Evolutionary conservation across 768 basidiomycete genomes (phyloP).

Genomic region (Panus rudis): DNA sequence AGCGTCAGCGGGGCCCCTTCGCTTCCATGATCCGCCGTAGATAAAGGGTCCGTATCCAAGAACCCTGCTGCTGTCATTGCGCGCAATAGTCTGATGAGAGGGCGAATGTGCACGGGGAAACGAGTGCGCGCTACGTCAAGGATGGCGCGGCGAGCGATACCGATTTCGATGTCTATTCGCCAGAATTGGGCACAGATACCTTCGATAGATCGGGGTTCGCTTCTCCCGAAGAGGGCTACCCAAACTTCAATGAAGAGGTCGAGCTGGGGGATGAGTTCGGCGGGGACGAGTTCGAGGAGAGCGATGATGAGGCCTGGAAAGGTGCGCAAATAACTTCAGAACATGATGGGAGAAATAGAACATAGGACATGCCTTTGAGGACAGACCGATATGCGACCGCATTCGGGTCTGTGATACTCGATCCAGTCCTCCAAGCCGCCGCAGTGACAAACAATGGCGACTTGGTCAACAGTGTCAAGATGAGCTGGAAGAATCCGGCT

Average conservation of each 20-base stretch:
- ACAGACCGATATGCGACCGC: constrained; percentile 75
- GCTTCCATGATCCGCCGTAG: constrained; percentile 39
- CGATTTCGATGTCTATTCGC: constrained; percentile 66
- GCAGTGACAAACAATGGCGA: constrained; percentile 76
- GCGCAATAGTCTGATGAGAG: constrained; percentile 65
- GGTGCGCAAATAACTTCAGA: not conserved
- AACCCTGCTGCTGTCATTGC: constrained; percentile 75
- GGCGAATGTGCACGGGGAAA: constrained; percentile 73
- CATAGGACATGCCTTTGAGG: constrained; percentile 65
- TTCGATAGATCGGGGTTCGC: constrained; percentile 53
- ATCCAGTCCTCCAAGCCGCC: constrained; percentile 60
- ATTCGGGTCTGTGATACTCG: constrained; percentile 67
- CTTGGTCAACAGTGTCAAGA: constrained; percentile 52
- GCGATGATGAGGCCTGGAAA: constrained; percentile 65
- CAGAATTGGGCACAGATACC: constrained; percentile 79
- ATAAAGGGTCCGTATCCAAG: constrained; percentile 65
- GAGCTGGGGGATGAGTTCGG: constrained; percentile 75
- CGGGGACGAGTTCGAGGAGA: constrained; percentile 63
- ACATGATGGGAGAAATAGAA: constrained; percentile 1
- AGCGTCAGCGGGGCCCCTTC: constrained; percentile 34
- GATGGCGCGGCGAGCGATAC: constrained; percentile 65
- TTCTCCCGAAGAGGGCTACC: constrained; percentile 74
- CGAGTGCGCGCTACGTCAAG: constrained; percentile 77
- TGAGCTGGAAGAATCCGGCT: constrained; percentile 51
- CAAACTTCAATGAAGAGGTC: constrained; percentile 67